These are phyloP conservation scores for Fusarium nygamai DNA, from an alignment of 2,329 filamentous ascomycete genomes.

Conservation along the genomic window DNA sequence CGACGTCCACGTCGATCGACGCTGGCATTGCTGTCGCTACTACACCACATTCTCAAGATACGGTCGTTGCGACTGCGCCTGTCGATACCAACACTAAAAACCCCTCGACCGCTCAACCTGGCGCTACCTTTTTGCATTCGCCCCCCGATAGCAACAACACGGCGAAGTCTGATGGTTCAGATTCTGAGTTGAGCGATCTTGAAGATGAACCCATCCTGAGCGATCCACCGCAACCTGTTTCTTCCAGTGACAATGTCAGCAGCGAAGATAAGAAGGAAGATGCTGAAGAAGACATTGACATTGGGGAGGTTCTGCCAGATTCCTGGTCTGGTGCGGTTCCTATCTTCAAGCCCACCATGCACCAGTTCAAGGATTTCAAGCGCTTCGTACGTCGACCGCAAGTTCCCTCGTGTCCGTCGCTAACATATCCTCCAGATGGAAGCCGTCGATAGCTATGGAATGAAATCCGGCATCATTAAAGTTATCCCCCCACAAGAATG, in stretches of 20 bases:
- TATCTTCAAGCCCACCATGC: conserved; percentile 94
- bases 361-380: conserved; percentile 94
- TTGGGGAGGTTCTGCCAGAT: conserved; percentile 83
- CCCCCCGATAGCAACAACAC: conserved; percentile 72
- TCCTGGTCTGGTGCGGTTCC: conserved; percentile 93
- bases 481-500: conserved; percentile 94
- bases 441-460: conserved; percentile 92
- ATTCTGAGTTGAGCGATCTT: conserved; percentile 74
- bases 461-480: conserved; percentile 97
- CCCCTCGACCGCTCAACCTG: conserved; percentile 46
- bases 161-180: conserved; percentile 67
- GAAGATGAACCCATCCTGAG: conserved; percentile 62
- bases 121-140: conserved; percentile 65
- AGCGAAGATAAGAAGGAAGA: conserved; percentile 51
- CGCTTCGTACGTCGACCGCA: conserved; percentile 72
- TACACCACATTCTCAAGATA: conserved; percentile 48
- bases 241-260: conserved; percentile 40
- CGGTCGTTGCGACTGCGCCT: conserved; percentile 41
- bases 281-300: conserved; percentile 72
- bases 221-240: conserved; percentile 43
- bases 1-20: conserved; percentile 57
- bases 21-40: conserved; percentile 62
- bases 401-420: conserved; percentile 10
- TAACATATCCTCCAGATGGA: conserved; percentile 65
- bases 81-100: conserved; percentile 46